Percentiles rank a stretch among this genome's conserved stretches.
phyloP scores from a whole-genome alignment of 352 stramenopile genomes.

The Pythium coloratum region DNA sequence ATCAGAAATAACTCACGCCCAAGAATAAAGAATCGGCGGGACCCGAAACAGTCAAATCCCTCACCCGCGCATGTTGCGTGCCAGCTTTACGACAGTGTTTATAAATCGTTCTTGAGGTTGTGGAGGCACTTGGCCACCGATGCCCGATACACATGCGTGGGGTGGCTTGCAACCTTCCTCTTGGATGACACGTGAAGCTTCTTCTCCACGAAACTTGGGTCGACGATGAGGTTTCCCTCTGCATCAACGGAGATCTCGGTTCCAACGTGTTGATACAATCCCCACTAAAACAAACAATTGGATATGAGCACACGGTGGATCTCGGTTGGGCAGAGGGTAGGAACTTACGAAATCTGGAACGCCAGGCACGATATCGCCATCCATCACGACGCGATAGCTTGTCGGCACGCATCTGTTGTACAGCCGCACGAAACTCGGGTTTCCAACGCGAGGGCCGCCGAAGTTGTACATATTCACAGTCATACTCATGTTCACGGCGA shows the following conservation, averaged over 20 bases:
- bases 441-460: conserved; percentile 81
- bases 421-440: conserved; percentile 72
- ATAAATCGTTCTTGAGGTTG: conserved; percentile 27
- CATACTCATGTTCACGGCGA: conserved; percentile 84
- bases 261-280: conserved; percentile 46
- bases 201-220: conserved; percentile 53
- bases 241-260: conserved; percentile 43
- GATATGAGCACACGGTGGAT: neutral
- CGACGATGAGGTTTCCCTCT: conserved; percentile 47
- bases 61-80: neutral
- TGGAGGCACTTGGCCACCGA: conserved; percentile 37
- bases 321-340: too few relatives aligned
- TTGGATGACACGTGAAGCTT: conserved; percentile 43
- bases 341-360: conserved; percentile 43
- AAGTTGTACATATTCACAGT: conserved; percentile 92
- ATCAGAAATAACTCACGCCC: neutral
- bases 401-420: conserved; percentile 76
- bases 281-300: conserved; percentile 30
- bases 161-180: conserved; percentile 34
- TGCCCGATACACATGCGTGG: conserved; percentile 36
- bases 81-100: neutral
- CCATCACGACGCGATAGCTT: conserved; percentile 65
- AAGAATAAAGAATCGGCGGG: neutral
- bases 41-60: neutral
- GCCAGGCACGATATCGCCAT: conserved; percentile 47